A percentile compares a stretch with the other conserved stretches of the same genome.
Evolutionary conservation across 108 stramenopile species (phyloP).

Genomic region (Schizochytrium sp.): DNA sequence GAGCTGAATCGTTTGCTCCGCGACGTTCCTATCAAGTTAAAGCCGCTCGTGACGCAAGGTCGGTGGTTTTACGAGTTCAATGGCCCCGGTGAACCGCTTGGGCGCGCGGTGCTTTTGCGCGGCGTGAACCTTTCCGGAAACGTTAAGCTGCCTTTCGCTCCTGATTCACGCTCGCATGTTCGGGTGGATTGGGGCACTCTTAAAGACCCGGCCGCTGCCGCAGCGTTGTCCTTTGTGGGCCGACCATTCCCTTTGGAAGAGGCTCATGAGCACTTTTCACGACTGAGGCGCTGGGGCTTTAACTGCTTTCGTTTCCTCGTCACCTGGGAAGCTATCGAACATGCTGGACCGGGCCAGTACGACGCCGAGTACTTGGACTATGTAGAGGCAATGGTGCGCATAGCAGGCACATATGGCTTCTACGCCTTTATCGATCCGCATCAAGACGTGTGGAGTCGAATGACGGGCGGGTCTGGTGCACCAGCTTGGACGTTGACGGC

Average conservation of each 20-base stretch:
- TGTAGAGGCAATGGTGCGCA: slow-evolving; percentile 12
- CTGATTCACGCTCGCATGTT: not conserved
- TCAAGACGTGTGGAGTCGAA: slow-evolving; percentile 50
- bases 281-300: slow-evolving; percentile 33
- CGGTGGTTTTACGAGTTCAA: not conserved
- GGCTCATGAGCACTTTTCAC: slow-evolving; percentile 27
- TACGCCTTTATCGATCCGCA: slow-evolving; percentile 38
- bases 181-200: not conserved
- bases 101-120: not conserved
- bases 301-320: slow-evolving; percentile 28
- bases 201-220: not conserved
- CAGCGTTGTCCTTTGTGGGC: slow-evolving; percentile 27
- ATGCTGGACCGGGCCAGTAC: slow-evolving; percentile 36
- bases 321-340: slow-evolving; percentile 47
- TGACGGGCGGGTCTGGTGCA: slow-evolving; percentile 44
- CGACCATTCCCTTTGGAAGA: slow-evolving; percentile 40
- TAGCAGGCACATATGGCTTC: slow-evolving; percentile 21
- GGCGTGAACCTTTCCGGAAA: slow-evolving; percentile 6
- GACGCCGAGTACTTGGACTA: slow-evolving; percentile 37
- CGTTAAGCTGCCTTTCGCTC: not conserved
- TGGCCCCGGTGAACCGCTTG: not conserved
- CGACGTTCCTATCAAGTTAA: not conserved
- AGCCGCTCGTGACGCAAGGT: not conserved
- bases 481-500: slow-evolving; percentile 43
- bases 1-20: not conserved